These are phyloP conservation scores for Debaryomyces subglobosus DNA, from an alignment of 1,139 yeast genomes.

Conservation along the genomic window DNA sequence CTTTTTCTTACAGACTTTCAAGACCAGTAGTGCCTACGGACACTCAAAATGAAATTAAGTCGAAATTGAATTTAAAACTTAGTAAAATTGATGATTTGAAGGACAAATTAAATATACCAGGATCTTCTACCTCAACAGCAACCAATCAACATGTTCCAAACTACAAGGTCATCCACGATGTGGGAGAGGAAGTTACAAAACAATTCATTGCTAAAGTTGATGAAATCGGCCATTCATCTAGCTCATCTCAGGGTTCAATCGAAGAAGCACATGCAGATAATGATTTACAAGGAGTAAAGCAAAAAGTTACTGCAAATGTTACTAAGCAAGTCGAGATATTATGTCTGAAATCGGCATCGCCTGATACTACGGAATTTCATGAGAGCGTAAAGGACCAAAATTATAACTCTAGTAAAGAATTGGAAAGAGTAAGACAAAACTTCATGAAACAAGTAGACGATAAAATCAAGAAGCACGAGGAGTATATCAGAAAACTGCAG, in stretches of 20 bases:
- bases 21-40: not conserved
- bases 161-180: constrained; percentile 25
- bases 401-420: constrained; percentile 14
- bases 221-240: constrained; percentile 20
- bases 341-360: constrained; percentile 19
- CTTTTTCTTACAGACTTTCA: not conserved
- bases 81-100: constrained; percentile 5
- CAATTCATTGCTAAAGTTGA: constrained; percentile 28
- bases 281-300: constrained; percentile 22
- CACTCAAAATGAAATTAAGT: not conserved
- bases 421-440: constrained; percentile 21
- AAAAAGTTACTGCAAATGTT: constrained; percentile 26
- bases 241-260: constrained; percentile 18
- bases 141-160: constrained; percentile 11
- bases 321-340: constrained; percentile 25
- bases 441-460: constrained; percentile 27
- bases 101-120: not conserved
- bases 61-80: constrained; percentile 3
- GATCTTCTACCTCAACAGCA: not conserved
- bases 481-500: constrained; percentile 12
- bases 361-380: constrained; percentile 11
- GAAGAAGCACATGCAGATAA: constrained; percentile 12
- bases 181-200: constrained; percentile 27
- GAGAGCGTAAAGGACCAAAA: constrained; percentile 7
- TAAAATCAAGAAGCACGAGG: constrained; percentile 20